Base-by-base conservation (phyloP, 495 filamentous ascomycete genomes). In the Trichoderma erinaceum region DNA sequence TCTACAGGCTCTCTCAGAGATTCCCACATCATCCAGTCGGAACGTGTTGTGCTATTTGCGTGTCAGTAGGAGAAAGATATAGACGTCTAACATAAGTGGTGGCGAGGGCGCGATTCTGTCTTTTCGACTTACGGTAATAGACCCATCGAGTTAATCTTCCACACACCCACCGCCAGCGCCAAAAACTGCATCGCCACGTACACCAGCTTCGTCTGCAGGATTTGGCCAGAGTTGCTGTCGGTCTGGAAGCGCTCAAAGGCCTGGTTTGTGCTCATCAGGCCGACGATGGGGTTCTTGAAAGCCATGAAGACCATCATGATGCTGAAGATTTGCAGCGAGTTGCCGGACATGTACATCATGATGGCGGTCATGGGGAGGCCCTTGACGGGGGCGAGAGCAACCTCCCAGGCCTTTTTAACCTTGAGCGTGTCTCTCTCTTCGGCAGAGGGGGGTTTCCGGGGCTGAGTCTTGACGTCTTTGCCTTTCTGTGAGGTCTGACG, bases 301-400 rank as follows among this genome's bases (percentile, higher is more conserved):
- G 97, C 86, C 91, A 97, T 97, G 71, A 91, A 92, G 10, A 97
- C 93, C 95, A 98, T 98, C 92, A 98, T 97, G 76, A 99, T 97
- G 78, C 88, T 92, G 84, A 99, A 99, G 70, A 99, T 97, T 79
- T 99, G 95, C 32, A 99, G 88, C 68, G 90, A 92, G 80, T 97
- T 98, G 73, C 95, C 95, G 68, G 95, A 97, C 96, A 99, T 98
- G 85, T 99, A 99, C 93, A 98, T 98, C 89, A 97, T 97, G 79
- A 99, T 93, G 61, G 87, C 92, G 68, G 96, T 97, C 95, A 99
- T 98, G 65, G 95, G 95, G 58, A 99, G 84, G 75, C 89, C 88
- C 81, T 99, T 99, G 65, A 93, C 89, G 2, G 95, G 95, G 4
- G 90, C 96, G 44, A 99, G 85, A 41, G 95, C 96, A 25, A 99